Conservation (phyloP, 2,329 filamentous ascomycete species). For the Aspergillus sp. region DNA sequence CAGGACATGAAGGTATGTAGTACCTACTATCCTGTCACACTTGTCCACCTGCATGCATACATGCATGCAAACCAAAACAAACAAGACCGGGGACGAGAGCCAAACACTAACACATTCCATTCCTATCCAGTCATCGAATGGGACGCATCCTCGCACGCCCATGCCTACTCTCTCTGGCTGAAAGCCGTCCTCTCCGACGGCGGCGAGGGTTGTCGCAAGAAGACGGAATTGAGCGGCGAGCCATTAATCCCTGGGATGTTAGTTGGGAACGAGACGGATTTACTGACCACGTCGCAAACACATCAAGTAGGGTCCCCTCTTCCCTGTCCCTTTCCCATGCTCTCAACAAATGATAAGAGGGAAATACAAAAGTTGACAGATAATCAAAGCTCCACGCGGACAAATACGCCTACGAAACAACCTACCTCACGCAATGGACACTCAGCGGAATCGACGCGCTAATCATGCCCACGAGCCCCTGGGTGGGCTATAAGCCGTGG, state of each 20-base stretch:
- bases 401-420: conserved; percentile 19
- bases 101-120: not conserved
- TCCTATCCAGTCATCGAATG: conserved; percentile 26
- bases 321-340: not conserved
- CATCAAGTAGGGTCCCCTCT: conserved; percentile 16
- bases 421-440: conserved; percentile 26
- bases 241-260: conserved; percentile 34
- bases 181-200: conserved; percentile 31
- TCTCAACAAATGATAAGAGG: too few relatives aligned
- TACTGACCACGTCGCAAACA: conserved; percentile 19
- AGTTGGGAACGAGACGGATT: conserved; percentile 28
- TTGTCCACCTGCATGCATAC: too few relatives aligned
- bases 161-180: conserved; percentile 29
- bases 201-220: conserved; percentile 25
- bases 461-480: conserved; percentile 28
- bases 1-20: conserved; percentile 46
- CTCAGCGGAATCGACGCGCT: conserved; percentile 30
- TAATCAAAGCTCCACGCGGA: conserved; percentile 19
- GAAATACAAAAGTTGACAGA: not conserved
- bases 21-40: not conserved
- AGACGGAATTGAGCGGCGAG: conserved; percentile 28
- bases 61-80: too few relatives aligned
- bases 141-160: conserved; percentile 27
- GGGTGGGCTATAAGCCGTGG: conserved; percentile 29
- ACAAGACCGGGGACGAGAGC: not conserved